These are phyloP conservation scores for Heteromeles arbutifolia DNA, from an alignment of 306 rosid genomes.

Conservation along the genomic window DNA sequence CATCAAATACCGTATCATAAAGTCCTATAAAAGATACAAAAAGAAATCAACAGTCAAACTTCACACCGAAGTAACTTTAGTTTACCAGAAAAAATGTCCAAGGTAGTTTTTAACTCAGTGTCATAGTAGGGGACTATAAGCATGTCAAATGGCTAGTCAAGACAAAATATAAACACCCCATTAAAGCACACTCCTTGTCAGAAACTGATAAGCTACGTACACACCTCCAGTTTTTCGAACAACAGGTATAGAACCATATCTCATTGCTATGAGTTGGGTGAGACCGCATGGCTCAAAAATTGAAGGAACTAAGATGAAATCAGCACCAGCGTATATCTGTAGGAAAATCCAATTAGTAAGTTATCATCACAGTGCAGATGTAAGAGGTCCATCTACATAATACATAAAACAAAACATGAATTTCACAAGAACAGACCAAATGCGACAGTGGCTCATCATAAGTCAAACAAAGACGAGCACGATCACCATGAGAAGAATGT, in stretches of 20 bases:
- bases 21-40: conserved; percentile 52
- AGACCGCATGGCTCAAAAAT: conserved; percentile 99
- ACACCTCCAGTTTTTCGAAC: conserved; percentile 94
- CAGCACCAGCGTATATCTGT: conserved; percentile 94
- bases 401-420: neutral
- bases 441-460: conserved; percentile 98
- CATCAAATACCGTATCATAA: conserved; percentile 78
- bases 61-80: neutral
- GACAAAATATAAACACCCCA: neutral
- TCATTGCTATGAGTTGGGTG: conserved; percentile 95
- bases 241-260: conserved; percentile 92
- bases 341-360: neutral
- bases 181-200: too few species aligned
- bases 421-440: conserved; percentile 50
- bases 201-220: neutral
- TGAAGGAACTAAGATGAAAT: conserved; percentile 92
- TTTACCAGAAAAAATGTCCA: neutral
- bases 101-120: neutral
- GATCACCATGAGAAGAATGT: conserved; percentile 51
- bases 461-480: conserved; percentile 75
- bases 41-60: neutral
- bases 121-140: neutral
- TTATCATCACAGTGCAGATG: conserved; percentile 8
- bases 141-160: neutral
- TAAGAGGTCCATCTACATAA: neutral